Evolutionary conservation across 306 rosid species (phyloP).

Genomic region (Castanea mollissima): DNA sequence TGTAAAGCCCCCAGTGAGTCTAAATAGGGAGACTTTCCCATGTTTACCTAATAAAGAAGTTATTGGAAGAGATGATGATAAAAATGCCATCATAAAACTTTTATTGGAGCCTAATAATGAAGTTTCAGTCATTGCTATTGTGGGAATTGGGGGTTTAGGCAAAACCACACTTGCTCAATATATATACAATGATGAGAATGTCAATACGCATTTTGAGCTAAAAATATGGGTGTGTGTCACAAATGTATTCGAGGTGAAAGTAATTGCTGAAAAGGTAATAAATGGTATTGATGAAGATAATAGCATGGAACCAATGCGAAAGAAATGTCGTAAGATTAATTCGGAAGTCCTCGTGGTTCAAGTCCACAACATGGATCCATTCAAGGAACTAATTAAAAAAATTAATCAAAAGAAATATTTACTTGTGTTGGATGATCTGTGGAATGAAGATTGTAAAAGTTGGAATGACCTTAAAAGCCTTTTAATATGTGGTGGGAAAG

Average conservation of each 20-base stretch:
- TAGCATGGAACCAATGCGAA: background rate
- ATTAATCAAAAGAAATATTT: slow-evolving; percentile 27
- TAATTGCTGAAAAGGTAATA: slow-evolving; percentile 37
- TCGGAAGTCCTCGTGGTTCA: too few species aligned
- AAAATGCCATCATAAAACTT: background rate
- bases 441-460: slow-evolving; percentile 24
- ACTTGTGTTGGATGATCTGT: slow-evolving; percentile 45
- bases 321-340: too few species aligned
- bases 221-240: too few species aligned
- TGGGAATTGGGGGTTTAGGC: slow-evolving; percentile 39
- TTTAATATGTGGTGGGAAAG: slow-evolving; percentile 23
- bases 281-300: slow-evolving; percentile 9
- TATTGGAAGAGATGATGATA: slow-evolving; percentile 31
- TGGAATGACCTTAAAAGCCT: slow-evolving; percentile 26
- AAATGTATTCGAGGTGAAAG: slow-evolving; percentile 32
- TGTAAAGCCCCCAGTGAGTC: too few species aligned
- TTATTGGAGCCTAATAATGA: slow-evolving; percentile 5
- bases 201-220: too few species aligned
- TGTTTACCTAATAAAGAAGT: slow-evolving; percentile 11
- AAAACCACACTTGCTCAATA: too few species aligned
- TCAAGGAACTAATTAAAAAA: slow-evolving; percentile 14
- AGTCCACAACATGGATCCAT: slow-evolving; percentile 13
- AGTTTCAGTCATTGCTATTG: slow-evolving; percentile 32
- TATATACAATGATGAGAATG: too few species aligned
- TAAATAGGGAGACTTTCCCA: too few species aligned